A percentile compares a stretch with the other conserved stretches of the same genome.
phyloP scores from a whole-genome alignment of 495 filamentous ascomycete genomes.

The Aspergillus coremiiformis region DNA sequence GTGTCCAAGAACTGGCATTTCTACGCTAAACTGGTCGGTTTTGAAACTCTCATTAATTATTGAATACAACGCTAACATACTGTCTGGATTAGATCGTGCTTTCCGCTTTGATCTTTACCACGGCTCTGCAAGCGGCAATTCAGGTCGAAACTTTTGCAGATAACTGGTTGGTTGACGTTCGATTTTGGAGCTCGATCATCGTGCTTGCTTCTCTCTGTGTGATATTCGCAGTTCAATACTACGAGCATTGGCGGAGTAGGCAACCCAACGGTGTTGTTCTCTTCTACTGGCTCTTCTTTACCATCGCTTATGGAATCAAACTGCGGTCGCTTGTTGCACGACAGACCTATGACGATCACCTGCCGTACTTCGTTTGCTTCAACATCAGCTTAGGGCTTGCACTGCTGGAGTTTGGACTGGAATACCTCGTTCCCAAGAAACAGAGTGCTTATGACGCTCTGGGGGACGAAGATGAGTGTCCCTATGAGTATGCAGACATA shows the following conservation, averaged over 20 bases:
- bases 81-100: constrained; percentile 56
- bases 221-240: constrained; percentile 81
- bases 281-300: constrained; percentile 91
- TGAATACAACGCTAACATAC: constrained; percentile 16
- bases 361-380: constrained; percentile 75
- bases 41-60: background rate
- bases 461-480: constrained; percentile 87
- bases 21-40: constrained; percentile 76
- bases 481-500: constrained; percentile 86
- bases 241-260: constrained; percentile 81
- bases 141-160: constrained; percentile 65
- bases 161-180: constrained; percentile 74
- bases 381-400: constrained; percentile 67
- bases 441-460: constrained; percentile 74
- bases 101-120: constrained; percentile 56
- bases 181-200: constrained; percentile 79
- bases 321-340: constrained; percentile 80
- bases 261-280: constrained; percentile 89
- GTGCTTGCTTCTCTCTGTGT: constrained; percentile 71
- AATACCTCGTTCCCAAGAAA: constrained; percentile 89
- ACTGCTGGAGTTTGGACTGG: constrained; percentile 66
- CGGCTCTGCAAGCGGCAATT: constrained; percentile 64
- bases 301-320: constrained; percentile 76
- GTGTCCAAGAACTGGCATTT: constrained; percentile 91
- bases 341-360: constrained; percentile 52